These are phyloP conservation scores for Trichophaea hybrida DNA, from an alignment of 2,329 filamentous ascomycete genomes.

Conservation along the genomic window DNA sequence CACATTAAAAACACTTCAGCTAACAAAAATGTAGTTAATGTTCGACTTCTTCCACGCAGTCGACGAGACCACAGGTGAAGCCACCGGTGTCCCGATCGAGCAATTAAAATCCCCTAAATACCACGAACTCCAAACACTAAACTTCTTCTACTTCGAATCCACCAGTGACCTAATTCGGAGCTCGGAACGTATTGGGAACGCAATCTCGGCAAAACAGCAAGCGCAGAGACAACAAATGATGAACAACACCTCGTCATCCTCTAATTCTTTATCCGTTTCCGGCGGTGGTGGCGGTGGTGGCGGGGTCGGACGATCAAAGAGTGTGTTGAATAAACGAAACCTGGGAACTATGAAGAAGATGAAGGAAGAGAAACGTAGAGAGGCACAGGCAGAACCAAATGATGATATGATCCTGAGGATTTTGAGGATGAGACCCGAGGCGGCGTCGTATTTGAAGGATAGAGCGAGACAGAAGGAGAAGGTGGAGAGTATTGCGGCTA, in stretches of 20 bases:
- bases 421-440: slow-evolving; percentile 85
- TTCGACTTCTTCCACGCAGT: slow-evolving; percentile 91
- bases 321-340: slow-evolving; percentile 87
- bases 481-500: slow-evolving; percentile 74
- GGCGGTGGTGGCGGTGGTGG: background rate
- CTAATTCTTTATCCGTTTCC: slow-evolving; percentile 10
- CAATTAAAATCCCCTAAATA: slow-evolving; percentile 95
- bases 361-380: slow-evolving; percentile 89
- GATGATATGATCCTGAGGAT: slow-evolving; percentile 98
- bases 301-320: slow-evolving; percentile 47
- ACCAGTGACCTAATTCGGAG: slow-evolving; percentile 84
- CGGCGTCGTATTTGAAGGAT: slow-evolving; percentile 72
- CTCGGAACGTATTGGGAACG: slow-evolving; percentile 89
- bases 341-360: slow-evolving; percentile 90
- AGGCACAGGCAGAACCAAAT: slow-evolving; percentile 88
- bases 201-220: slow-evolving; percentile 61
- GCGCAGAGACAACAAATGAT: slow-evolving; percentile 55
- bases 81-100: slow-evolving; percentile 75
- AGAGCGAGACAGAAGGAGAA: slow-evolving; percentile 86
- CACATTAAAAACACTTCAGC: background rate
- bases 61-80: slow-evolving; percentile 69
- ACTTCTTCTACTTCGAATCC: slow-evolving; percentile 96
- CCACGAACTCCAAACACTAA: slow-evolving; percentile 87
- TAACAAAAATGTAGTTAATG: slow-evolving; percentile 39
- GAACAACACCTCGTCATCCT: slow-evolving; percentile 41